Evolutionary conservation across 495 filamentous ascomycete species (phyloP).

Genomic region (Talaromyces ruber): DNA sequence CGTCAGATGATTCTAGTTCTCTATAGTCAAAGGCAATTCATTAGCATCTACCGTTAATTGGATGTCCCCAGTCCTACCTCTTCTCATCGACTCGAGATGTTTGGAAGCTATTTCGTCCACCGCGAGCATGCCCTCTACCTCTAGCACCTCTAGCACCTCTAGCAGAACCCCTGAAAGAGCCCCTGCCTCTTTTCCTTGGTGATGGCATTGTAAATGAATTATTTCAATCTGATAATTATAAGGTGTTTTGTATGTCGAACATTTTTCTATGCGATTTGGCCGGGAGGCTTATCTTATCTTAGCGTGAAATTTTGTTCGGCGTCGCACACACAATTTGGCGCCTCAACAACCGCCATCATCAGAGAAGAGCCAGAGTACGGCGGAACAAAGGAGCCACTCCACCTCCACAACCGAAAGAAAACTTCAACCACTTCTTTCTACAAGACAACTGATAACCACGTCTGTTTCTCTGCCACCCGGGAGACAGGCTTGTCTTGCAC

Average conservation of each 20-base stretch:
- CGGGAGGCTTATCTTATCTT: conserved; percentile 45
- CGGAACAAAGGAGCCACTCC: conserved; percentile 18
- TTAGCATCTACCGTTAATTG: neutral
- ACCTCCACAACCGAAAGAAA: conserved; percentile 16
- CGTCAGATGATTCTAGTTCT: conserved; percentile 25
- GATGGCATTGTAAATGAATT: conserved; percentile 12
- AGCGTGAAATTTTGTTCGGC: conserved; percentile 41
- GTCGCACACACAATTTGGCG: conserved; percentile 31
- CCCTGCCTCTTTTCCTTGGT: conserved; percentile 20
- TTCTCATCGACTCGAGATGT: conserved; percentile 33
- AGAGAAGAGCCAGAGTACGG: conserved; percentile 3
- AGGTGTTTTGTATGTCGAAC: neutral
- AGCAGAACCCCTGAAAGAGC: conserved; percentile 15
- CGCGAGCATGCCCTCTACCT: conserved; percentile 11
- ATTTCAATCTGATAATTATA: neutral
- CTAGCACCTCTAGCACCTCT: conserved; percentile 30
- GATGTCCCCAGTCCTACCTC: conserved; percentile 20
- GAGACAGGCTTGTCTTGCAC: neutral
- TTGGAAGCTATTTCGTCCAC: conserved; percentile 21
- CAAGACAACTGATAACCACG: conserved; percentile 4
- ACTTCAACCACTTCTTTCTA: conserved; percentile 6
- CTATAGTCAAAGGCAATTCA: conserved; percentile 8
- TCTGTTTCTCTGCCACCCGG: conserved; percentile 6
- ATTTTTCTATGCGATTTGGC: neutral
- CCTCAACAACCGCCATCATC: conserved; percentile 1